Base-by-base conservation (phyloP, 257 asterid species). In the Fraxinus anomala region DNA sequence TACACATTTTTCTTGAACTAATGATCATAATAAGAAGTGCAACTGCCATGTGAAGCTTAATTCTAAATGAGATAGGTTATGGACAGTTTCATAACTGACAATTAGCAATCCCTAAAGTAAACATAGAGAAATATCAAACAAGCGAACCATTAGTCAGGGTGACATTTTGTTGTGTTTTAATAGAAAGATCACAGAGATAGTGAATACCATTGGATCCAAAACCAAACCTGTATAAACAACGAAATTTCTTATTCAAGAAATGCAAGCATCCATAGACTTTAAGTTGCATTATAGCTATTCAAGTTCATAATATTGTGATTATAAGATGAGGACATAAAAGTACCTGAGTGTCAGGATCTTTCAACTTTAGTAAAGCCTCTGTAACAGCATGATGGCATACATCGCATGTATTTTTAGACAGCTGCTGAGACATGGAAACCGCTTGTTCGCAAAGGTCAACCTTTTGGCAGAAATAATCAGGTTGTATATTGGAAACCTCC, bases 281-380 rank as follows among this genome's bases (percentile, higher is more conserved):
- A 63, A 23, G 16, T 63, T 26, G 69, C 33, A 23, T 11, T 9
- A 63, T 26, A 24, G 69, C 33, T 63, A 24, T 26, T 26, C 21
- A 63, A 10, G 17, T 3, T 63, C 69, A 63, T 26, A 23, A 63
- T 63, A 23, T 9, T 12, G 17, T 23, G 69, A 23, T 54, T 10
- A 26, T 26, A 8, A 63, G 12, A 63, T 31, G 10, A 54, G 11
- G 34, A 11, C 63, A 42, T 39, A 36, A 49, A 56, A 56, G 39
- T 71, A 92, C 99, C 97, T 89, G 94, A 26, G 97, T 93, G 74
- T 93, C 98, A 2, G 98, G 98, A 88, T 96, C 98, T 87, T 90
- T 87, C 93, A 96, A 85, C 81, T 96, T 96, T 37, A 79, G 39
- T 80, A 92, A 65, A 79, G 91, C 96, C 87, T 93, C 97, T 5